Evolutionary conservation across 1,139 yeast species (phyloP), one percentile per base, ranked within the genome.

Genomic region (Candida albicans): DNA sequence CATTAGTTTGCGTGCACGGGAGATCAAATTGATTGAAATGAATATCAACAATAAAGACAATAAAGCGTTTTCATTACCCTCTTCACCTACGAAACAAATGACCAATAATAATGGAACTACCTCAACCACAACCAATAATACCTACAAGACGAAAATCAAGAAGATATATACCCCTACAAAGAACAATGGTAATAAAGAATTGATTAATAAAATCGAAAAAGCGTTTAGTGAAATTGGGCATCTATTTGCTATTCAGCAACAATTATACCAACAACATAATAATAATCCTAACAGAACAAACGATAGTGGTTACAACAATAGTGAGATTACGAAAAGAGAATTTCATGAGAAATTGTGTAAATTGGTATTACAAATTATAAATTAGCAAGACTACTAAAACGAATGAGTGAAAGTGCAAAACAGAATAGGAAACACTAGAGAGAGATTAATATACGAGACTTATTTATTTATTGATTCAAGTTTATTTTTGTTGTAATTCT

Each of bases 1-100:
- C 42, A 58, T 81, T 2, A 77, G 82, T 43, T 62, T 81, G 39
- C 59, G 85, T 34, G 81, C 82, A 1, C 61, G 85, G 26, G 87
- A 81, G 51, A 76, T 81, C 40, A 79, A 78, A 53, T 68, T 75
- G 37, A 68, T 81, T 22, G 75, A 74, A 40, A 67, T 79, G 70
- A 64, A 52, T 39, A 47, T 51, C 10, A 57, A 58, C 1, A 57
- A 39, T 35, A 35, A 35, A 9, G 24, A 41, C 8, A 9, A 40
- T 22, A 28, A 13, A n/a, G 24, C 35, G 3, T 30, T 32, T 29
- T 31, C 36, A n/a, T 15, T 24, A 12, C 29, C 35, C 5, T 12
- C 41, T 8, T 32, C 46, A 18, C 38, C 42, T n/a, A 8, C 18
- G 5, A 18, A 18, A 5, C 22, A 18, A 18, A 18, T 18, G 10